Evolutionary conservation across 2,329 filamentous ascomycete genomes (phyloP).

Genomic region (Trichoderma atroviride): DNA sequence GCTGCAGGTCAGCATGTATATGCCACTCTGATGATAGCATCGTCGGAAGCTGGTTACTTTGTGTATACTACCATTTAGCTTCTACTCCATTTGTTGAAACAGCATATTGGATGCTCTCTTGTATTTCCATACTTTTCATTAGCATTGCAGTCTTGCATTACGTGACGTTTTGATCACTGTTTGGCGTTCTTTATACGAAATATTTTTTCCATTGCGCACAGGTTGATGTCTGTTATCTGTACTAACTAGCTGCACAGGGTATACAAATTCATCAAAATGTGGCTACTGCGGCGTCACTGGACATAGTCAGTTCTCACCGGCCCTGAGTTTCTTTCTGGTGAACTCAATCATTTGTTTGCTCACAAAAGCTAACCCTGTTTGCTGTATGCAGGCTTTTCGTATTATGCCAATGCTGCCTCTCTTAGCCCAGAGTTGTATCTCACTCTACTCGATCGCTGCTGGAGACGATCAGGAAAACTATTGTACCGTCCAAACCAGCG

Average conservation of each 20-base stretch:
- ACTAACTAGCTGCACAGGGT: slow-evolving; percentile 43
- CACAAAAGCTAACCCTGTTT: slow-evolving; percentile 2
- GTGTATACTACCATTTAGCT: not conserved
- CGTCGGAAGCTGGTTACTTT: not conserved
- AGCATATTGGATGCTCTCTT: not conserved
- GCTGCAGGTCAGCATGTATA: not conserved
- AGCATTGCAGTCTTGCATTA: not conserved
- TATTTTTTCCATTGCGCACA: not conserved
- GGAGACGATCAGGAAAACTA: slow-evolving; percentile 72
- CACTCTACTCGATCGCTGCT: slow-evolving; percentile 70
- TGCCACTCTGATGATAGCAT: not conserved
- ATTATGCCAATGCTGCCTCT: slow-evolving; percentile 66
- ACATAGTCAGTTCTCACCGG: slow-evolving; percentile 54
- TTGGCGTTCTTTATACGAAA: not conserved
- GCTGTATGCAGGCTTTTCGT: slow-evolving; percentile 65
- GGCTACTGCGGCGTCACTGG: slow-evolving; percentile 55
- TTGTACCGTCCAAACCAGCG: slow-evolving; percentile 79
- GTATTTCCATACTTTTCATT: not conserved
- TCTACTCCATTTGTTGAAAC: not conserved
- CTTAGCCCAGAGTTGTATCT: slow-evolving; percentile 72
- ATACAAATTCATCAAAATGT: slow-evolving; percentile 55
- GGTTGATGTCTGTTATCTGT: not conserved
- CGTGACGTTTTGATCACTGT: not conserved
- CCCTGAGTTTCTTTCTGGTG: not conserved
- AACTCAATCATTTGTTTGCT: not conserved